Evolutionary conservation across 2,329 filamentous ascomycete species (phyloP).

Genomic region (Hypoxylon sp.): DNA sequence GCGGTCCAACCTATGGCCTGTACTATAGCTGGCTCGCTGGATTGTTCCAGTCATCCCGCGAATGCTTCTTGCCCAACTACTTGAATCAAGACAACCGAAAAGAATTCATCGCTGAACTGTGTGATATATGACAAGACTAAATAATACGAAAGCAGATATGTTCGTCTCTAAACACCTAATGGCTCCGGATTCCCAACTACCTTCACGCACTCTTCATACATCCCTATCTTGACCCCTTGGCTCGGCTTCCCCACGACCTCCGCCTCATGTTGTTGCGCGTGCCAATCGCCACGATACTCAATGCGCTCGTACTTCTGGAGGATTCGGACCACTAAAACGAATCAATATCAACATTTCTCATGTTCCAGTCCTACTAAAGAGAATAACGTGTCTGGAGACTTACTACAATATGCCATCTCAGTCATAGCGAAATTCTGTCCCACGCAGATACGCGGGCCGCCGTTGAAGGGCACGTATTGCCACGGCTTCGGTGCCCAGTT

Average conservation of each 20-base stretch:
- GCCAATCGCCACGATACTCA: conserved; percentile 63
- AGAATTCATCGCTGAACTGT: neutral
- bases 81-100: neutral
- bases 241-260: conserved; percentile 61
- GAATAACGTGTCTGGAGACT: conserved; percentile 42
- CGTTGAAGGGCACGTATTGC: conserved; percentile 68
- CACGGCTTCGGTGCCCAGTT: conserved; percentile 65
- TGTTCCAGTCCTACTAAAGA: neutral
- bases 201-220: conserved; percentile 52
- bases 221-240: conserved; percentile 58
- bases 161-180: conserved; percentile 1
- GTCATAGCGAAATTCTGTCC: conserved; percentile 71
- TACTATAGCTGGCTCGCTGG: neutral
- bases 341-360: conserved; percentile 13
- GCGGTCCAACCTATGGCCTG: neutral
- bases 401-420: conserved; percentile 66
- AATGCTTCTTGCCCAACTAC: neutral
- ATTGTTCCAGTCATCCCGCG: neutral
- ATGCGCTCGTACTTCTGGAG: conserved; percentile 71
- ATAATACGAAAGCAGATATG: neutral
- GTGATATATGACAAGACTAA: too few species aligned
- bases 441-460: conserved; percentile 67
- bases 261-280: conserved; percentile 59
- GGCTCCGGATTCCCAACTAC: conserved; percentile 2
- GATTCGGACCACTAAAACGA: conserved; percentile 60